Evolutionary conservation across 2,329 filamentous ascomycete species (phyloP), one percentile per base, ranked within the genome.

Genomic region (Botryosphaeria dothidea): DNA sequence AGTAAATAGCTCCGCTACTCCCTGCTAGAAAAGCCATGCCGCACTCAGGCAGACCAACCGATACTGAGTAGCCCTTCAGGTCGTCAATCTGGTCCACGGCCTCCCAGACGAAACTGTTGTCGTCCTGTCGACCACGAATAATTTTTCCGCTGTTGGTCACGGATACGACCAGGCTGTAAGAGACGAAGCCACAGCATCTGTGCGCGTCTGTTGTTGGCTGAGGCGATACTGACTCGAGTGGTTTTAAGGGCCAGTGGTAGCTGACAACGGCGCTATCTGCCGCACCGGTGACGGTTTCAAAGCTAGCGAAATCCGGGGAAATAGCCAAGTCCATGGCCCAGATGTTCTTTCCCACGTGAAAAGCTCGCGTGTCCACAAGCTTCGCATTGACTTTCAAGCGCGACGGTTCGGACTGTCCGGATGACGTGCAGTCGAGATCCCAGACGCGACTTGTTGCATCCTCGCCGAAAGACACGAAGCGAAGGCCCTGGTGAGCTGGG

Each of bases 291-390:
- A 63, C 52, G 1, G 72, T 62, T 9, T 67, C 60, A 65, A 71
- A 61, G 13, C 29, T 45, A 27, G 31, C 36, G n/a, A 13, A n/a
- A n/a, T 45, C 45, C 31, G n/a, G 15, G 38, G 45, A 25, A 45
- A 11, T 2, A 7, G 34, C 43, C 6, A 79, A 66, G 13, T 86
- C 86, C 41, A 88, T 83, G 0, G 93, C 89, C 93, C 94, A 98
- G 6, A 98, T 88, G 73, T 97, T 93, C 77, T 97, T 99, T 6
- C 95, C 95, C 36, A 82, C 84, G 73, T 98, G 93, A 66, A 88
- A 85, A 2, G 85, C 82, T 57, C 87, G 85, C 7, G 84, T 86
- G 1, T 83, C 80, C 1, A 83, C 73, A 58, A 90, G 84, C 13
- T 76, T 76, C 48, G 92, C 74, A 5, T 69, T 76, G 52, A 77